Conservation (phyloP, 2,329 filamentous ascomycete species). For the Calonectria crousiana region DNA sequence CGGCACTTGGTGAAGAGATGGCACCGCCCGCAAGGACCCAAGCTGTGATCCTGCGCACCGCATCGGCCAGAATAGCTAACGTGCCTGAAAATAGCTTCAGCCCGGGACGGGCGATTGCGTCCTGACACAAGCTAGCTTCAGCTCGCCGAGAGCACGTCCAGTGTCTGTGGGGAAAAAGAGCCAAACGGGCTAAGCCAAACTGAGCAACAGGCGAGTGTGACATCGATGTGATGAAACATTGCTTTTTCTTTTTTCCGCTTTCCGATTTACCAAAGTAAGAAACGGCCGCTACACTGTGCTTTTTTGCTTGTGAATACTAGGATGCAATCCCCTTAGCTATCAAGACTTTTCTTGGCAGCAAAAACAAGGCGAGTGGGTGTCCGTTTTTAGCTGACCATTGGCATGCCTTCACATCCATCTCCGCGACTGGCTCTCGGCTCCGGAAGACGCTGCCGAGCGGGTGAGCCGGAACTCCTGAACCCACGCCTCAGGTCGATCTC, state of each 20-base stretch:
- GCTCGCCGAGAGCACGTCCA: neutral
- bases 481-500: neutral
- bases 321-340: too few species aligned
- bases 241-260: neutral
- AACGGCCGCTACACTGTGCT: neutral
- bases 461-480: neutral
- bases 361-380: neutral
- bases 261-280: neutral
- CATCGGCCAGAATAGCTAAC: neutral
- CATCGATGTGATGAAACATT: neutral
- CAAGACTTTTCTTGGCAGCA: neutral
- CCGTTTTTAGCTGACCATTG: neutral
- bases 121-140: slow-evolving; percentile 7
- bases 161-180: neutral
- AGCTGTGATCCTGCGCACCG: neutral
- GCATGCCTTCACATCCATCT: neutral
- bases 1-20: neutral
- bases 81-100: neutral
- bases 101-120: neutral
- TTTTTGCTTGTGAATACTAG: neutral
- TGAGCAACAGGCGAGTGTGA: neutral
- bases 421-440: neutral
- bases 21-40: neutral
- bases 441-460: neutral
- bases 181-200: slow-evolving; percentile 1